Evolutionary conservation across 805 yeast genomes (phyloP), one percentile per base, ranked within the genome.

Genomic region (Barnettozyma salicaria): DNA sequence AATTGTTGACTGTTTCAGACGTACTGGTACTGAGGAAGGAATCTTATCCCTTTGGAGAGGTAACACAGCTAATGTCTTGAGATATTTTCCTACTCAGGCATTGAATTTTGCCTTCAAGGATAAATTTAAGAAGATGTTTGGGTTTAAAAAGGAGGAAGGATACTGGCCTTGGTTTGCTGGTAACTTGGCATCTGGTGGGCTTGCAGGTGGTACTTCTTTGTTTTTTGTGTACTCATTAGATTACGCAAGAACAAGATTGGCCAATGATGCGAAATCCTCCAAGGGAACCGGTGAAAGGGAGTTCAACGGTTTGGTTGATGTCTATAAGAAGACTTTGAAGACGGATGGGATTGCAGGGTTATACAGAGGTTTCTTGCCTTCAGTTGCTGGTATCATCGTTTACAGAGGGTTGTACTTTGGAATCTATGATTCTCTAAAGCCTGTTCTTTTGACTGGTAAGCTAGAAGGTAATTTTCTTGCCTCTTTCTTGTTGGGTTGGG

Each of bases 381-480:
- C 96, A 59, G 96, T 89, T 66, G 76, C 85, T 58, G 97, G 97
- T 81, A 89, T 88, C 63, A 71, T 89, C 74, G 96, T 87, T 65
- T 88, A 89, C 95, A 87, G 97, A 82, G 97, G 97, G 85, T 76
- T 88, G 63, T 89, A 89, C 88, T 88, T 88, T 69, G 97, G 97
- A 82, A 74, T 87, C 60, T 89, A 83, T 76, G 97, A 89, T 72
- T 88, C 96, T 59, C 74, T 89, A 66, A 88, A 89, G 77, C 97
- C 97, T 58, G 85, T 85, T 65, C 80, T 89, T 55, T 76, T 88
- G 64, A 86, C 82, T 68, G 97, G 97, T 74, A 76, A 92, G 55
- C 76, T 89, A 64, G 95, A 88, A 70, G 95, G 94, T 68, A 77
- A 79, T 65, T 88, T 88, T 92, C 68, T 82, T 55, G 96, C 96